Evolutionary conservation across 805 yeast genomes (phyloP), one percentile per base, ranked within the genome.

Genomic region (Nakazawaea ernobii): DNA sequence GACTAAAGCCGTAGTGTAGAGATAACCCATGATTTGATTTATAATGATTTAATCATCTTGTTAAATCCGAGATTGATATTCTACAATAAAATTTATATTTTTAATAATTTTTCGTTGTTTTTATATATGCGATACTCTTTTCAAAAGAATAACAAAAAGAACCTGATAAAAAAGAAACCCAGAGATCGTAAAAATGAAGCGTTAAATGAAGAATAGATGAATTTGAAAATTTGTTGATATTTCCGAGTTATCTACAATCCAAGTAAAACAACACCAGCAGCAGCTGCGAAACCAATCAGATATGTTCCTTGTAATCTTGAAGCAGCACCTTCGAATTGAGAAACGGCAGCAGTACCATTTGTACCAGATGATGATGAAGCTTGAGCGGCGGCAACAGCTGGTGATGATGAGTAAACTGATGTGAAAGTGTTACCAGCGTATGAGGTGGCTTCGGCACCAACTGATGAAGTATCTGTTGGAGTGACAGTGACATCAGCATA

Each of bases 341-440:
- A 20, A 39, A 45, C 35, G 17, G 39, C 8, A 39, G n/a, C 24
- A 35, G 43, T 39, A 15, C 40, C 28, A 39, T 39, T 39, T 32
- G 40, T 7, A 26, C 43, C 7, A 27, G 42, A 29, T 14, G 44
- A 35, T 27, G 40, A 33, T 20, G 54, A 30, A 20, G 49, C 52
- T 14, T 49, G 47, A 7, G 50, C 48, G 26, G 54, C 45, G 14
- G 49, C 53, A n/a, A 46, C 43, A 20, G 52, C 49, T 37, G 56
- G 40, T 6, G 67, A 45, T 11, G 70, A 28, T 26, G 68, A 27
- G 29, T 67, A 30, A 24, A 66, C 38, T 13, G 68, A 39, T 11
- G 67, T 45, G 20, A 66, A 46, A 15, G 67, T 54, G n/a, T 69
- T 45, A 7, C 69, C 46, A 20, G 59, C 32, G 42, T 57, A 28